A percentile compares a stretch with the other conserved stretches of the same genome.
These are phyloP conservation scores for Pseudocercospora pini-densiflorae DNA, from an alignment of 2,329 filamentous ascomycete species.

Conservation along the genomic window DNA sequence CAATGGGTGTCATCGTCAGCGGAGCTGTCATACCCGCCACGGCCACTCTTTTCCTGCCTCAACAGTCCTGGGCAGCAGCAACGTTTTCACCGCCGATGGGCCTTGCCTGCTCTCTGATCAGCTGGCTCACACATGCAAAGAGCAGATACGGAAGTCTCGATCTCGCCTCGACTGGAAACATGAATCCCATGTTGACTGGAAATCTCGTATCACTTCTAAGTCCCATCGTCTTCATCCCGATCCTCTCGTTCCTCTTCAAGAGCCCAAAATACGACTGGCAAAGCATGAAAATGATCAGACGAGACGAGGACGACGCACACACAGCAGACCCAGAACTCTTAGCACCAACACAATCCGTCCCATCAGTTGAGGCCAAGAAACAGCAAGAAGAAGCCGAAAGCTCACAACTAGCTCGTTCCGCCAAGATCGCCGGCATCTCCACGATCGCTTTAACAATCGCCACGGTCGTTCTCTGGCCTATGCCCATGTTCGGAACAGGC, in stretches of 20 bases:
- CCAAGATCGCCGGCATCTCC: slow-evolving; percentile 56
- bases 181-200: slow-evolving; percentile 81
- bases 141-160: slow-evolving; percentile 68
- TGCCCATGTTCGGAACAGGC: slow-evolving; percentile 53
- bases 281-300: slow-evolving; percentile 77
- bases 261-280: slow-evolving; percentile 81
- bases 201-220: slow-evolving; percentile 81
- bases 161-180: slow-evolving; percentile 71
- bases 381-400: slow-evolving; percentile 37
- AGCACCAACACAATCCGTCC: neutral
- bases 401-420: slow-evolving; percentile 45
- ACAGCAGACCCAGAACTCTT: neutral
- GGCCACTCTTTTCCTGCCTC: slow-evolving; percentile 34
- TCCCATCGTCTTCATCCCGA: slow-evolving; percentile 72
- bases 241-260: slow-evolving; percentile 70
- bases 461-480: slow-evolving; percentile 54
- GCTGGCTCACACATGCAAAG: slow-evolving; percentile 76
- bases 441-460: slow-evolving; percentile 65
- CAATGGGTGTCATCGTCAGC: slow-evolving; percentile 85
- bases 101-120: slow-evolving; percentile 69
- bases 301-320: slow-evolving; percentile 60
- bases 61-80: slow-evolving; percentile 75
- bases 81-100: slow-evolving; percentile 70
- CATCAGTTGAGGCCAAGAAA: neutral
- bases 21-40: slow-evolving; percentile 71